These are phyloP conservation scores for Russula sp. DNA, from an alignment of 768 basidiomycete species.

Conservation along the genomic window DNA sequence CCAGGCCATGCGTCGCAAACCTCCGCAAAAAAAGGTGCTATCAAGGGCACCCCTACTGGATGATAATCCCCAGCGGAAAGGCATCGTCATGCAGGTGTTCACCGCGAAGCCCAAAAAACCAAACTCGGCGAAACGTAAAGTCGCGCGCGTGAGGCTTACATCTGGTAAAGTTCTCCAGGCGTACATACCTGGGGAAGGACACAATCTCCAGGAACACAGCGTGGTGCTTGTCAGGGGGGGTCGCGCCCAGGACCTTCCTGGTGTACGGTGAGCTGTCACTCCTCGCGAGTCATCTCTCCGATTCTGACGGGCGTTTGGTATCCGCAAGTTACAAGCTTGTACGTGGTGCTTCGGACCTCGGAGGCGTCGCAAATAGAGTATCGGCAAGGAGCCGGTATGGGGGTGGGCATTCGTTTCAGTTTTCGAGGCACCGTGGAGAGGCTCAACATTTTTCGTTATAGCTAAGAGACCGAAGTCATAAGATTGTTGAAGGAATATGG, in stretches of 20 bases:
- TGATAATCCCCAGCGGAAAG: constrained; percentile 79
- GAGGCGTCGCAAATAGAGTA: constrained; percentile 78
- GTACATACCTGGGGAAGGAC: constrained; percentile 95
- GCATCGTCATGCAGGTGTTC: constrained; percentile 77
- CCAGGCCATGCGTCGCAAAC: constrained; percentile 77
- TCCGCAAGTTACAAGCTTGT: constrained; percentile 82
- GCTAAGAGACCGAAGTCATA: constrained; percentile 17
- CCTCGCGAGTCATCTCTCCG: background rate
- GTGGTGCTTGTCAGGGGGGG: constrained; percentile 95
- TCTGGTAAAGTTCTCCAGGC: constrained; percentile 87
- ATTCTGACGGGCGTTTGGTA: background rate
- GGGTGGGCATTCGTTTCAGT: constrained; percentile 40
- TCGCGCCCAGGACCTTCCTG: constrained; percentile 94
- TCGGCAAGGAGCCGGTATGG: constrained; percentile 88
- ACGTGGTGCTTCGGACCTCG: constrained; percentile 86
- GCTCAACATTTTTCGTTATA: background rate
- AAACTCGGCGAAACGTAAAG: constrained; percentile 97
- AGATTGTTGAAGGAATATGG: background rate
- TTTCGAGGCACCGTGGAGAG: background rate
- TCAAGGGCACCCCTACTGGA: constrained; percentile 78
- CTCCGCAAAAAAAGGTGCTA: constrained; percentile 36
- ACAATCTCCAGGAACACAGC: constrained; percentile 95
- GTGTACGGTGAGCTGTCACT: constrained; percentile 66
- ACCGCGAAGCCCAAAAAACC: constrained; percentile 93
- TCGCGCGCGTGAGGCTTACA: constrained; percentile 86